phyloP scores from a whole-genome alignment of 306 rosid genomes.

The Mucuna pruriens region DNA sequence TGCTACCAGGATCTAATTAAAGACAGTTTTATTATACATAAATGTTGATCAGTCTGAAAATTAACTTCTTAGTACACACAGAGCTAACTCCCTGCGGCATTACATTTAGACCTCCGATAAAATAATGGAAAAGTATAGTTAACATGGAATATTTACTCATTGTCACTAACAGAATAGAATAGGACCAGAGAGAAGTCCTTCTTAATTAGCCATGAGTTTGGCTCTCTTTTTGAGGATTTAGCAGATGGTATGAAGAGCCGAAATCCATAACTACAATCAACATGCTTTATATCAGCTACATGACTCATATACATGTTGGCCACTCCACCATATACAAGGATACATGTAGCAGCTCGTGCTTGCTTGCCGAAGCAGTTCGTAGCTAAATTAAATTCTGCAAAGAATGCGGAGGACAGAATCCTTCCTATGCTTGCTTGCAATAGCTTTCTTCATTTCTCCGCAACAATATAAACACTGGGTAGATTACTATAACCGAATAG shows the following conservation, averaged over 20 bases:
- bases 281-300: constrained; percentile 78
- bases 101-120: no score
- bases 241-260: constrained; percentile 85
- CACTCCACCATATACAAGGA: constrained; percentile 85
- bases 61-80: no score
- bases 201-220: constrained; percentile 89
- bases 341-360: constrained; percentile 76
- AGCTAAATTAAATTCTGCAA: constrained; percentile 70
- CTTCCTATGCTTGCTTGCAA: constrained; percentile 81
- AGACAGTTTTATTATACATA: no score
- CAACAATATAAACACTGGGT: no score
- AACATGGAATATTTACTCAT: no score
- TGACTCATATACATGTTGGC: constrained; percentile 85
- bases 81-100: no score
- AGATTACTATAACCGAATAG: no score
- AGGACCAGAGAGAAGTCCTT: no score
- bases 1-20: no score
- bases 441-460: constrained; percentile 76
- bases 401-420: constrained; percentile 70
- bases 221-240: constrained; percentile 82
- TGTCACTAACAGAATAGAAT: no score
- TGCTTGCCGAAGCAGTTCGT: constrained; percentile 73
- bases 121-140: no score
- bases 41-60: no score
- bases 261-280: constrained; percentile 60